Evolutionary conservation across 1,284 basidiomycete species (phyloP).

Genomic region (Naganishia liquefaciens): DNA sequence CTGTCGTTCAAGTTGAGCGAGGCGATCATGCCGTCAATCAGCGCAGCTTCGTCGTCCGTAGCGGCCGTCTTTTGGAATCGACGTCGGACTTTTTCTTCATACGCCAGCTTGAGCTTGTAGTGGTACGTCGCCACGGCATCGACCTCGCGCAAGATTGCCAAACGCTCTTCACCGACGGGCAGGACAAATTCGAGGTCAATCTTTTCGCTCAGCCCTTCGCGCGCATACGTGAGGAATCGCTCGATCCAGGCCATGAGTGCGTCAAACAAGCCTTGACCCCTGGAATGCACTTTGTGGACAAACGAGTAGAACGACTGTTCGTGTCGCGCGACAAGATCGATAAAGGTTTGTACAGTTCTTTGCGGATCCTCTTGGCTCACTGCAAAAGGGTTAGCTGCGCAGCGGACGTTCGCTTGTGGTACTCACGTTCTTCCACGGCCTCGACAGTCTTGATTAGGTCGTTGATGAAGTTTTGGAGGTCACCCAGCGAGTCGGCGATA

Average conservation of each 20-base stretch:
- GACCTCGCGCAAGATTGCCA: conserved; percentile 75
- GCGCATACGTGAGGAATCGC: conserved; percentile 84
- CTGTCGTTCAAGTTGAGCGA: conserved; percentile 79
- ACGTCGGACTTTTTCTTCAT: conserved; percentile 81
- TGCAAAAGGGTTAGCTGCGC: conserved; percentile 56
- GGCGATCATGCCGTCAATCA: conserved; percentile 74
- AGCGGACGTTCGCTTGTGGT: conserved; percentile 13
- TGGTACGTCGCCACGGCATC: conserved; percentile 85
- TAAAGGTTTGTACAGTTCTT: conserved; percentile 86
- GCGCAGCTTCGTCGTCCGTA: conserved; percentile 71
- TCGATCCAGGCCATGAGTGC: conserved; percentile 96
- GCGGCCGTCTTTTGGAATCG: conserved; percentile 64
- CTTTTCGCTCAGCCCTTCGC: conserved; percentile 71
- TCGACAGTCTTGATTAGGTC: conserved; percentile 96
- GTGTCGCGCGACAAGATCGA: conserved; percentile 89
- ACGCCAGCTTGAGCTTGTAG: conserved; percentile 84
- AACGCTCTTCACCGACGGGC: conserved; percentile 72
- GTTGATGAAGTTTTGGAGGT: conserved; percentile 91
- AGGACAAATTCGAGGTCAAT: conserved; percentile 83
- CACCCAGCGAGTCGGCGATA: conserved; percentile 88
- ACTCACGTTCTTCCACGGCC: conserved; percentile 80
- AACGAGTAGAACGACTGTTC: conserved; percentile 95
- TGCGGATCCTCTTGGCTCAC: conserved; percentile 82
- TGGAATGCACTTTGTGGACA: conserved; percentile 97
- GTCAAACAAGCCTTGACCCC: conserved; percentile 92